A percentile compares a stretch with the other conserved stretches of the same genome.
Evolutionary conservation across 2,329 filamentous ascomycete species (phyloP).

Genomic region (Pleochaeta shiraiana): DNA sequence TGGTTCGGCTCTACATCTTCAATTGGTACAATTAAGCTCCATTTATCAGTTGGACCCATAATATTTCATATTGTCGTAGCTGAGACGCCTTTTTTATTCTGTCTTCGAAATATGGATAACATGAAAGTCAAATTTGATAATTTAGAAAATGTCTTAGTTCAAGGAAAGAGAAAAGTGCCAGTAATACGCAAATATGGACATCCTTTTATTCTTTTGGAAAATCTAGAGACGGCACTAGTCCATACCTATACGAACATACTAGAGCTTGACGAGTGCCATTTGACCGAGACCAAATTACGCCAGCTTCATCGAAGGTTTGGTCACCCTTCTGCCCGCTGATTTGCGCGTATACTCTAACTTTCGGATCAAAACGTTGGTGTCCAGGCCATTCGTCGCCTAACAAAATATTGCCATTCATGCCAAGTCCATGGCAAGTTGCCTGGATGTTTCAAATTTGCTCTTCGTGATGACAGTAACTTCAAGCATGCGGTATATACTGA

Average conservation of each 20-base stretch:
- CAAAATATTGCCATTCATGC: neutral
- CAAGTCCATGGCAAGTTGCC: neutral
- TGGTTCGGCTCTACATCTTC: neutral
- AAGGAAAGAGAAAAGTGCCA: neutral
- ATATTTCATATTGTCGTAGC: neutral
- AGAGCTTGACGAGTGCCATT: neutral
- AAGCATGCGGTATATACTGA: slow-evolving; percentile 4
- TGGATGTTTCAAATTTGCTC: neutral
- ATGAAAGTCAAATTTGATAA: neutral
- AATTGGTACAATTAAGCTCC: neutral
- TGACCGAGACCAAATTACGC: neutral
- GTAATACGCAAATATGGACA: neutral
- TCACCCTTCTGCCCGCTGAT: neutral
- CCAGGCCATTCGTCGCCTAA: neutral
- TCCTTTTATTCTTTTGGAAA: neutral
- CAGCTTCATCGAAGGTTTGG: neutral
- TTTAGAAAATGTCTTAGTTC: neutral
- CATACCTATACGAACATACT: neutral
- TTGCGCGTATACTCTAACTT: neutral
- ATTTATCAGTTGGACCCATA: neutral
- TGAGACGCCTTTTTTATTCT: neutral
- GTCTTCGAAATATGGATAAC: neutral
- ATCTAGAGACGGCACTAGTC: neutral
- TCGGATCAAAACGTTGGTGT: neutral
- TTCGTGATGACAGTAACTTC: neutral